Conservation (phyloP, 345 rosid species). For the Firmiana major region DNA sequence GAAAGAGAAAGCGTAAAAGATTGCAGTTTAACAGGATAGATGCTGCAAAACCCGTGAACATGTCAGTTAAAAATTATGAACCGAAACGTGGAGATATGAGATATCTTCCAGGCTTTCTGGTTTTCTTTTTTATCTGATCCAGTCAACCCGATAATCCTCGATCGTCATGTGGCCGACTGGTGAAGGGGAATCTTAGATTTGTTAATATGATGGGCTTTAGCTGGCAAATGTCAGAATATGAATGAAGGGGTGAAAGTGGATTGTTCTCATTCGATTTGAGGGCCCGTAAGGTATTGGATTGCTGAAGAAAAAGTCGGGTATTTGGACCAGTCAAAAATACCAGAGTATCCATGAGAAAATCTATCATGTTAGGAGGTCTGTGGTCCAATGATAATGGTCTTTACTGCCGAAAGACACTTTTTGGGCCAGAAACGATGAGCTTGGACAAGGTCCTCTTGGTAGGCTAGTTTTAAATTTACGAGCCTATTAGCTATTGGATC, state of each 20-base stretch:
- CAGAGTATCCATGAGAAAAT: too few species aligned
- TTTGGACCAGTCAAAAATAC: not conserved
- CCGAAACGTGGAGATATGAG: not conserved
- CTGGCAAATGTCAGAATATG: not conserved
- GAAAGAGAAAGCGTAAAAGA: not conserved
- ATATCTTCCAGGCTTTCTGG: not conserved
- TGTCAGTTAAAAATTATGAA: not conserved
- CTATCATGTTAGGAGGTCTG: too few species aligned
- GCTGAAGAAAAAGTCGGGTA: not conserved
- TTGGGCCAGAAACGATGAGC: not conserved
- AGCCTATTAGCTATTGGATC: too few species aligned
- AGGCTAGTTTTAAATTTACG: not conserved
- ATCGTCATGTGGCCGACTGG: not conserved
- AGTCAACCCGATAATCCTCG: slow-evolving; percentile 13
- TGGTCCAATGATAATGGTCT: not conserved
- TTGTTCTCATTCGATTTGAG: too few species aligned
- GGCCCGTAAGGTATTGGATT: too few species aligned
- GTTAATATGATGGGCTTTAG: not conserved
- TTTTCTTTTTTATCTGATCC: not conserved
- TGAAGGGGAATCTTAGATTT: not conserved
- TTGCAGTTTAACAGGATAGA: not conserved
- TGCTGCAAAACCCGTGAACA: not conserved
- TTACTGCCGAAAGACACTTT: not conserved
- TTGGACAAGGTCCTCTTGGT: not conserved
- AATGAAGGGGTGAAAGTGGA: not conserved